Base-by-base conservation (phyloP, 129 eudicot species). In the Arctium minus region DNA sequence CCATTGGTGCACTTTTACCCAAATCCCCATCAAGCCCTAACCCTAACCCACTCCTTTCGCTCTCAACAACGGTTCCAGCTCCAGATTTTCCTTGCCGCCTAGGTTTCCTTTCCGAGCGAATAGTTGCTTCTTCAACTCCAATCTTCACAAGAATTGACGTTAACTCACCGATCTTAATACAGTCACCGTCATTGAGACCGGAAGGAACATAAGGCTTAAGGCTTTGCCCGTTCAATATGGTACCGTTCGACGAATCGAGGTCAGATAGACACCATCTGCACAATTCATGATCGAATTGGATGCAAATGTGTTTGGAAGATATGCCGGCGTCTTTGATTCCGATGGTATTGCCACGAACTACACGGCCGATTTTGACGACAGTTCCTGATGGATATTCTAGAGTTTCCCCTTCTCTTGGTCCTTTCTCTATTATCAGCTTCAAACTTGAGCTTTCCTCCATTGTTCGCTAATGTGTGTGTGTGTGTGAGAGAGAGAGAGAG, bases 211-310 rank as follows among this genome's bases (percentile, higher is more conserved):
- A 7, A 22, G 93, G 89, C 11, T 56, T 31, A n/a, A 95, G 81
- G 48, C 5, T 5, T 15, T 29, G 22, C 2, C 40, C 86, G 82
- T 91, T 92, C 79, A 92, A 35, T 6, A 88, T 0, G 70, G 97
- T 95, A 8, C 97, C 98, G 71, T 95, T 95, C 0, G 97, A 91
- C 0, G 98, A 95, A 3, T 77, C 94, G 18, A 95, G 88, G 72
- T 95, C 97, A 3, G 81, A 73, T 38, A 92, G 29, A 31, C 80
- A 46, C 97, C 97, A 95, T 44, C 71, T 53, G 4, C 46, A 81
- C 2, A 76, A 10, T 1, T 62, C 78, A n/a, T n/a, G 31, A 12
- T 83, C 90, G 83, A 86, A 93, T 33, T 82, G 72, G 81, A 95
- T 87, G 50, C 53, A 10, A 17, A 92, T 77, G 88, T 95, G 98